These are phyloP conservation scores for Candida albicans DNA, from an alignment of 1,139 yeast species.

Conservation along the genomic window DNA sequence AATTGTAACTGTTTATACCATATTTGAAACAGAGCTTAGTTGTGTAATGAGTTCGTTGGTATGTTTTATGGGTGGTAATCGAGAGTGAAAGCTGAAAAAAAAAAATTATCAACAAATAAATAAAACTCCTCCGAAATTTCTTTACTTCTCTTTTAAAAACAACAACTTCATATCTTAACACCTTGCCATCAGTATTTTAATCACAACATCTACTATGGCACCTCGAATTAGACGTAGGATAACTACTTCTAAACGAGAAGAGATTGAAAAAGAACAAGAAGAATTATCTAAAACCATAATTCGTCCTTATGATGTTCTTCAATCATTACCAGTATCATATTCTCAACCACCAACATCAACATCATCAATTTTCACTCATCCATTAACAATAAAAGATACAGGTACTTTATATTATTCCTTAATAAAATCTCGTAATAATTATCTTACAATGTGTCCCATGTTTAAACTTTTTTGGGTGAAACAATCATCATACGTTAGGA, in stretches of 20 bases:
- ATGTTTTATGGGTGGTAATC: no score
- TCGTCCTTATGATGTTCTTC: slow-evolving; percentile 67
- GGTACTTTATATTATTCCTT: slow-evolving; percentile 72
- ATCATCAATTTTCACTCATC: slow-evolving; percentile 55
- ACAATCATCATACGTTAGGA: slow-evolving; percentile 50
- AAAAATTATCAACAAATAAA: no score
- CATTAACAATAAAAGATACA: slow-evolving; percentile 71
- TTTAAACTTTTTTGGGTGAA: slow-evolving; percentile 80
- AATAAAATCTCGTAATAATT: slow-evolving; percentile 71
- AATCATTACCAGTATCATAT: slow-evolving; percentile 70
- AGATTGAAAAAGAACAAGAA: slow-evolving; percentile 48
- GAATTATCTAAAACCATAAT: slow-evolving; percentile 43
- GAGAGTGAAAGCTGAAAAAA: no score
- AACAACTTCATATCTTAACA: no score
- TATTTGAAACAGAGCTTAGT: no score
- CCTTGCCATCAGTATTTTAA: neutral
- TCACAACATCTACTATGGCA: slow-evolving; percentile 23
- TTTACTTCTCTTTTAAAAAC: no score
- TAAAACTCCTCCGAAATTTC: neutral
- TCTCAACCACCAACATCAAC: slow-evolving; percentile 44
- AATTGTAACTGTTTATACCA: neutral
- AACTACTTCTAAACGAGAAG: slow-evolving; percentile 48
- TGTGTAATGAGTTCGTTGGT: no score
- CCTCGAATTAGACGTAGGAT: slow-evolving; percentile 49
- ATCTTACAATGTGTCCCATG: slow-evolving; percentile 68